Conservation (phyloP, 1,284 basidiomycete species). For the Irpex sp. region DNA sequence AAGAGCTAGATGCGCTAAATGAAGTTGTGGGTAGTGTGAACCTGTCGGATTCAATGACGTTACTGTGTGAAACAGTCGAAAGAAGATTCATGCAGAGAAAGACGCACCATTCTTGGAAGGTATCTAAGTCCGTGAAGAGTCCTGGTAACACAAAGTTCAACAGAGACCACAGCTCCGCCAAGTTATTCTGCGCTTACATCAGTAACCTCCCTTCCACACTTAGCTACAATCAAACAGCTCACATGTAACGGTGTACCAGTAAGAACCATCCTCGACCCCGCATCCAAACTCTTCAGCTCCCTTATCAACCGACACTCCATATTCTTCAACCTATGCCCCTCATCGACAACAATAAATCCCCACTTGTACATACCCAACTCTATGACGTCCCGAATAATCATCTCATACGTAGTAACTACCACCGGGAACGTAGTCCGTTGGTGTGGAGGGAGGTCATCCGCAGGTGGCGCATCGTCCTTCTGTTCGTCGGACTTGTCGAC, state of each 20-base stretch:
- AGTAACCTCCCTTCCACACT: too few species aligned
- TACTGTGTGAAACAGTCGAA: not conserved
- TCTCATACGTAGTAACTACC: constrained; percentile 91
- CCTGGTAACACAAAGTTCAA: constrained; percentile 94
- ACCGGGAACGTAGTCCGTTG: constrained; percentile 61
- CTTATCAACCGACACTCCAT: constrained; percentile 86
- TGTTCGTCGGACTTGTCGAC: constrained; percentile 8
- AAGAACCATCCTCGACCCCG: constrained; percentile 86
- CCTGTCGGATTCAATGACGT: constrained; percentile 32
- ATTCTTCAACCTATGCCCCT: constrained; percentile 94
- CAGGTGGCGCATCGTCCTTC: constrained; percentile 9
- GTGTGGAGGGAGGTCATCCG: constrained; percentile 20
- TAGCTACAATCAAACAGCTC: constrained; percentile 25
- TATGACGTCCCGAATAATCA: constrained; percentile 81
- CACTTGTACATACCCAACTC: constrained; percentile 71
- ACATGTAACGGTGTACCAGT: constrained; percentile 94
- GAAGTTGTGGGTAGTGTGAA: constrained; percentile 67
- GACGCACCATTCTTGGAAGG: constrained; percentile 86
- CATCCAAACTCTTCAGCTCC: constrained; percentile 87
- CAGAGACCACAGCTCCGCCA: constrained; percentile 91
- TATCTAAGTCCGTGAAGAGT: constrained; percentile 87
- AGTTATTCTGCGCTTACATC: constrained; percentile 64
- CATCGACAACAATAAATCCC: constrained; percentile 96
- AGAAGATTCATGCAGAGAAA: constrained; percentile 11
- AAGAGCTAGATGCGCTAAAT: constrained; percentile 43